Percentiles rank a stretch among this genome's conserved stretches.
These are phyloP conservation scores for Ogataea saltuana DNA, from an alignment of 805 yeast genomes.

Conservation along the genomic window DNA sequence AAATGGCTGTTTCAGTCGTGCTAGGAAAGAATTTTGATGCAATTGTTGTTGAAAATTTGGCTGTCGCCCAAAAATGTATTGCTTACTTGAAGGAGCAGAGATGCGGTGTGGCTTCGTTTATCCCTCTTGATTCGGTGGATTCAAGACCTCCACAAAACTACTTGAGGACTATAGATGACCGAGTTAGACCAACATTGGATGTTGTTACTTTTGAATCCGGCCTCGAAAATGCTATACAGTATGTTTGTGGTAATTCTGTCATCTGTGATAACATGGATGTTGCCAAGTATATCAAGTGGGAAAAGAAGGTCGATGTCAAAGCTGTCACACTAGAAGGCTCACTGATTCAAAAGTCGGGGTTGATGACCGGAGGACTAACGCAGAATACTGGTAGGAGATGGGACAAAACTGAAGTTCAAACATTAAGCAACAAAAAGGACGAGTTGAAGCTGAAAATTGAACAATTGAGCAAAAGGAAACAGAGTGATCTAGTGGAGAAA, in stretches of 20 bases:
- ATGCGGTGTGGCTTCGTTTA: slow-evolving; percentile 80
- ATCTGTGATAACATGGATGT: slow-evolving; percentile 69
- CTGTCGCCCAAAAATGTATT: slow-evolving; percentile 73
- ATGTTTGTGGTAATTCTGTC: slow-evolving; percentile 75
- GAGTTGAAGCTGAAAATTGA: slow-evolving; percentile 49
- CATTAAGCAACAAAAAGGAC: slow-evolving; percentile 50
- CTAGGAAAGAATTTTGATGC: slow-evolving; percentile 82
- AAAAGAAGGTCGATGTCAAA: slow-evolving; percentile 54
- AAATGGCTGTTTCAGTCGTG: slow-evolving; percentile 70
- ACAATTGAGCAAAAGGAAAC: slow-evolving; percentile 45
- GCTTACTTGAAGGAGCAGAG: slow-evolving; percentile 80
- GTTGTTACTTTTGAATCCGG: slow-evolving; percentile 66
- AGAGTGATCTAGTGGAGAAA: slow-evolving; percentile 58
- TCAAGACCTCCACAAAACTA: slow-evolving; percentile 54
- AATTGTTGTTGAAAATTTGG: slow-evolving; percentile 76
- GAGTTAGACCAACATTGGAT: slow-evolving; percentile 72
- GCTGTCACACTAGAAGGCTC: slow-evolving; percentile 84
- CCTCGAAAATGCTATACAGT: slow-evolving; percentile 75
- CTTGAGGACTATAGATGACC: slow-evolving; percentile 52
- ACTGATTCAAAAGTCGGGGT: slow-evolving; percentile 77
- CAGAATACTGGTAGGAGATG: slow-evolving; percentile 56
- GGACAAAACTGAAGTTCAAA: slow-evolving; percentile 69
- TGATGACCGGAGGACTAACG: slow-evolving; percentile 88
- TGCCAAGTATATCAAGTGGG: slow-evolving; percentile 78
- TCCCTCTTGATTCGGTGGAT: slow-evolving; percentile 80